Conservation (phyloP, 139 green algal species). For the Chlorella sp. region DNA sequence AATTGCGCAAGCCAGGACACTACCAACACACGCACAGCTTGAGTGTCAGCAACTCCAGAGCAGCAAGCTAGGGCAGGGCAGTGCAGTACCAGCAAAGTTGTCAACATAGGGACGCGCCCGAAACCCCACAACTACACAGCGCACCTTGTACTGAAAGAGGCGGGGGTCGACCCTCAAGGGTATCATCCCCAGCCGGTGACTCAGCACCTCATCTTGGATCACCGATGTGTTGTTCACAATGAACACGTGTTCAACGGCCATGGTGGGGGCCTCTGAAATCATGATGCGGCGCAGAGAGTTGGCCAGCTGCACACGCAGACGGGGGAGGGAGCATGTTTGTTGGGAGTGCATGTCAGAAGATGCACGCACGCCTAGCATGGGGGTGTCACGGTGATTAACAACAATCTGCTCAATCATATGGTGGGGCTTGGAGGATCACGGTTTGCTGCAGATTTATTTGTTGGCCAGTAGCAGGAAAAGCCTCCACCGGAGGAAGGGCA, state of each 20-base stretch:
- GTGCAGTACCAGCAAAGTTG: too few relatives aligned
- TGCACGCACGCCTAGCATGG: background rate
- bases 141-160: conserved; percentile 75
- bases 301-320: conserved; percentile 79
- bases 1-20: too few relatives aligned
- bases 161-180: conserved; percentile 85
- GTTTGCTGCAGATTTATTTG: too few relatives aligned
- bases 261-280: conserved; percentile 94
- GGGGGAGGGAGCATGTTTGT: background rate
- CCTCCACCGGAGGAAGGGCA: too few relatives aligned
- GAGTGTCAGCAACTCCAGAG: too few relatives aligned
- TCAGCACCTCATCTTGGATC: conserved; percentile 93
- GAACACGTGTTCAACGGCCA: conserved; percentile 99
- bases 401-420: too few relatives aligned
- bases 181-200: conserved; percentile 93
- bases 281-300: conserved; percentile 96
- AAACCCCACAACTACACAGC: background rate
- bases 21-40: too few relatives aligned
- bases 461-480: too few relatives aligned
- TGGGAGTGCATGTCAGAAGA: background rate
- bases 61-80: too few relatives aligned
- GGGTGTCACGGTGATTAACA: too few relatives aligned
- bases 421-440: too few relatives aligned
- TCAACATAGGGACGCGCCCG: background rate
- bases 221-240: conserved; percentile 97